These are phyloP conservation scores for Nemania abortiva DNA, from an alignment of 2,329 filamentous ascomycete species.

Conservation along the genomic window DNA sequence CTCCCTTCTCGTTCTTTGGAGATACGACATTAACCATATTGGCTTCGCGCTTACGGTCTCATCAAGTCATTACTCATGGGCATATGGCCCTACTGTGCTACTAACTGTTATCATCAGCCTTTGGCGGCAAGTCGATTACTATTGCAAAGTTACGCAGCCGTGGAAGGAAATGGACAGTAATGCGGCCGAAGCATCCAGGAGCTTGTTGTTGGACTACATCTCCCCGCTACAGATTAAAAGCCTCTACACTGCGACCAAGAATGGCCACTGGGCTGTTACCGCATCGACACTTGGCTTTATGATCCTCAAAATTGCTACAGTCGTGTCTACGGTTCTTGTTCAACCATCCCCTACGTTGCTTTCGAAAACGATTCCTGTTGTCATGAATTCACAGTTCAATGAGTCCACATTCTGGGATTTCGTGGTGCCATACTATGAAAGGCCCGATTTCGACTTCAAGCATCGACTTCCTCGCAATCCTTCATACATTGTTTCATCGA, in stretches of 20 bases:
- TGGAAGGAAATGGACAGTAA: not conserved
- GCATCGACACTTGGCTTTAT: not conserved
- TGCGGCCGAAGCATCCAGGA: not conserved
- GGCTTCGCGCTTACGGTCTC: constrained; percentile 11
- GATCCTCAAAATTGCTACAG: not conserved
- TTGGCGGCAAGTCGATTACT: constrained; percentile 22
- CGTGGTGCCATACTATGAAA: too few relatives aligned
- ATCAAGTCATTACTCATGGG: constrained; percentile 18
- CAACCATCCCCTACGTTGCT: not conserved
- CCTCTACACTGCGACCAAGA: not conserved
- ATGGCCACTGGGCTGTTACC: constrained; percentile 11
- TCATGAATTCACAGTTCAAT: constrained; percentile 6
- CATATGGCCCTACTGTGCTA: constrained; percentile 13
- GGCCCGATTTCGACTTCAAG: too few relatives aligned
- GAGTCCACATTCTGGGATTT: not conserved
- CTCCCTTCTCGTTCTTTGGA: constrained; percentile 12
- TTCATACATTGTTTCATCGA: too few relatives aligned
- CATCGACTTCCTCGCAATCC: too few relatives aligned
- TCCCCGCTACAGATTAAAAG: constrained; percentile 1
- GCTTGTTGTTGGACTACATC: constrained; percentile 17
- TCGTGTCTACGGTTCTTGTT: constrained; percentile 11
- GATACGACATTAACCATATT: constrained; percentile 2
- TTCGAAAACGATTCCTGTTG: not conserved
- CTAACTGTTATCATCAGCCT: constrained; percentile 7
- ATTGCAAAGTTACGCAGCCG: constrained; percentile 14